Evolutionary conservation across 257 asterid species (phyloP).

Genomic region (Avicennia marina): DNA sequence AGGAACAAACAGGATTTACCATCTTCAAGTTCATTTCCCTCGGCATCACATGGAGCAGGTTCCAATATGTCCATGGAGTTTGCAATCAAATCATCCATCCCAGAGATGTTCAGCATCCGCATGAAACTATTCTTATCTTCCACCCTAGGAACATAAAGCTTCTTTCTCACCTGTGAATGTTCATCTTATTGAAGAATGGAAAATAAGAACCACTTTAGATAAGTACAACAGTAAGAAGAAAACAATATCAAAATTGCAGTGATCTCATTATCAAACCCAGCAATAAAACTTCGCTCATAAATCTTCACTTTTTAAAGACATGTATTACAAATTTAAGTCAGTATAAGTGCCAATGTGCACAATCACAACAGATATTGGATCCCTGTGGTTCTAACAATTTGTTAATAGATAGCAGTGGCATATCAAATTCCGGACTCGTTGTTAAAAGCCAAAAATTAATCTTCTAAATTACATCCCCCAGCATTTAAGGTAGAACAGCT

Average conservation of each 20-base stretch:
- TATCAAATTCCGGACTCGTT: no score
- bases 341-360: no score
- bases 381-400: no score
- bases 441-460: no score
- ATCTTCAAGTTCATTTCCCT: slow-evolving; percentile 83
- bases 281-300: no score
- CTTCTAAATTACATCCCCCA: no score
- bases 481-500: no score
- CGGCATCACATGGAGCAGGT: slow-evolving; percentile 63
- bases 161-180: slow-evolving; percentile 48
- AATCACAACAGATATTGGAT: neutral
- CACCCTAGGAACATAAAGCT: slow-evolving; percentile 87
- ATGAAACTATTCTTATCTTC: slow-evolving; percentile 92
- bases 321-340: no score
- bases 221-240: neutral
- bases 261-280: slow-evolving; percentile 8
- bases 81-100: slow-evolving; percentile 73
- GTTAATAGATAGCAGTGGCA: no score
- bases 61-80: slow-evolving; percentile 91
- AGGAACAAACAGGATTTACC: slow-evolving; percentile 38
- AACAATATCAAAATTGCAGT: neutral
- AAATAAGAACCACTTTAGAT: slow-evolving; percentile 15
- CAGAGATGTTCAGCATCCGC: slow-evolving; percentile 84
- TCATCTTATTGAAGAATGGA: slow-evolving; percentile 42
- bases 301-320: no score